phyloP scores from a whole-genome alignment of 2,329 filamentous ascomycete species.

The Ceratocystis colombiana region DNA sequence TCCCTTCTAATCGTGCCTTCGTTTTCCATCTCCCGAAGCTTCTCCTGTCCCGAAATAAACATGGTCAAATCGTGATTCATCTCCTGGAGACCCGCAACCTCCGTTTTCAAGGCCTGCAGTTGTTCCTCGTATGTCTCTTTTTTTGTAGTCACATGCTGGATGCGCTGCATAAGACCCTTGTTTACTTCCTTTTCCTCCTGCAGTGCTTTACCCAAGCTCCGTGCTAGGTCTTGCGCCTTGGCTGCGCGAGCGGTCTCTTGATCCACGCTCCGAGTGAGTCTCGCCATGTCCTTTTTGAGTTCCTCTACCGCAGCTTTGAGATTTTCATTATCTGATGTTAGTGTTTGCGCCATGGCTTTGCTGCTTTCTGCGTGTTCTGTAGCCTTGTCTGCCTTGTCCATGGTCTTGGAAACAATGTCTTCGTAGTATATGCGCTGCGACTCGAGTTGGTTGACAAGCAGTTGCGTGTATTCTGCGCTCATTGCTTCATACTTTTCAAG shows the following conservation, averaged over 20 bases:
- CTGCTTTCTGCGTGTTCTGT: conserved; percentile 56
- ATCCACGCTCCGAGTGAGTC: conserved; percentile 51
- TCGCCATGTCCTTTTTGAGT: conserved; percentile 33
- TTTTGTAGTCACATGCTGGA: conserved; percentile 61
- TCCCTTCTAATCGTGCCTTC: conserved; percentile 51
- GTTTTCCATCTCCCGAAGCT: conserved; percentile 59
- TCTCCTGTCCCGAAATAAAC: conserved; percentile 77
- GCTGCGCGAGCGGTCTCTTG: conserved; percentile 58
- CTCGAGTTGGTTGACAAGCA: conserved; percentile 86
- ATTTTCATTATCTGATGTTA: conserved; percentile 25
- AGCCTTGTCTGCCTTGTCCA: conserved; percentile 75
- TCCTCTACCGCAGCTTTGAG: conserved; percentile 22
- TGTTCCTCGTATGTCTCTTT: conserved; percentile 48
- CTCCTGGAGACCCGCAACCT: conserved; percentile 67
- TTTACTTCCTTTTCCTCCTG: conserved; percentile 82
- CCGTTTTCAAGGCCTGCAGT: conserved; percentile 45
- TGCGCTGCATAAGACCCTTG: conserved; percentile 70
- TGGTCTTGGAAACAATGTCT: conserved; percentile 77
- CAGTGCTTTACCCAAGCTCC: conserved; percentile 62
- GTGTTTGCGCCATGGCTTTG: conserved; percentile 34
- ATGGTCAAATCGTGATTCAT: conserved; percentile 80
- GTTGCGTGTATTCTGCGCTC: conserved; percentile 85
- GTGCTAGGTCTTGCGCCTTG: conserved; percentile 65
- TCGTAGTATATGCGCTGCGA: conserved; percentile 90
- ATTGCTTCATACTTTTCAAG: conserved; percentile 63